Conservation (phyloP, 2,329 filamentous ascomycete species). For the Stagonosporopsis tanaceti region DNA sequence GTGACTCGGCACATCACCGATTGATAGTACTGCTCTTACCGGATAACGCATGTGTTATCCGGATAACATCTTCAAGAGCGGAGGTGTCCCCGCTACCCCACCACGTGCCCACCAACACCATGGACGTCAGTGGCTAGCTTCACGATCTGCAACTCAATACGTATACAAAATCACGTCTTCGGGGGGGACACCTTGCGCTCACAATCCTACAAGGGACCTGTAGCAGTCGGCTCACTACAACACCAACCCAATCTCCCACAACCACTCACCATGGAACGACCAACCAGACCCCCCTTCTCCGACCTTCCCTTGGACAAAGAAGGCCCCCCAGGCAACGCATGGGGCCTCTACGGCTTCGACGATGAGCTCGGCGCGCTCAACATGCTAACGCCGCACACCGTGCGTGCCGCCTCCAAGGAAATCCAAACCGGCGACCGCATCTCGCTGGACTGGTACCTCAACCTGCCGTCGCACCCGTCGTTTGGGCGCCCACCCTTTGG, state of each 20-base stretch:
- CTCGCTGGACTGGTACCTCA: slow-evolving; percentile 52
- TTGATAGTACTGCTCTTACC: slow-evolving; percentile 1
- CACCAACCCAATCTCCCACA: no score
- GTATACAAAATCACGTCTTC: slow-evolving; percentile 23
- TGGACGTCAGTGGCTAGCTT: slow-evolving; percentile 25
- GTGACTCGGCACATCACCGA: slow-evolving; percentile 3
- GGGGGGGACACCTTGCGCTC: background rate
- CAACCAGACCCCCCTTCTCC: slow-evolving; percentile 51
- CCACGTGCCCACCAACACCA: slow-evolving; percentile 15
- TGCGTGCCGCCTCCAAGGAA: slow-evolving; percentile 54
- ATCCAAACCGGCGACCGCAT: slow-evolving; percentile 54
- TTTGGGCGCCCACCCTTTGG: slow-evolving; percentile 46
- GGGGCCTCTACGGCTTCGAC: slow-evolving; percentile 62
- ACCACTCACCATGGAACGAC: slow-evolving; percentile 25
- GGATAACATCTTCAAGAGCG: slow-evolving; percentile 9
- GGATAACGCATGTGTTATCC: slow-evolving; percentile 15
- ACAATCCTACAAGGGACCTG: background rate
- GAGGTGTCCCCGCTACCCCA: slow-evolving; percentile 17
- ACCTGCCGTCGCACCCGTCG: slow-evolving; percentile 49
- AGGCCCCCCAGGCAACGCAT: slow-evolving; percentile 63
- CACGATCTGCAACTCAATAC: slow-evolving; percentile 33
- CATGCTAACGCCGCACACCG: slow-evolving; percentile 59
- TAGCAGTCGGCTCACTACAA: background rate
- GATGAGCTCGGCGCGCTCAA: slow-evolving; percentile 66
- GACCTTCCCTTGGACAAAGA: slow-evolving; percentile 59